Percentiles rank a stretch among this genome's conserved stretches.
phyloP scores from a whole-genome alignment of 2,329 filamentous ascomycete species.

The Neonectria hederae region DNA sequence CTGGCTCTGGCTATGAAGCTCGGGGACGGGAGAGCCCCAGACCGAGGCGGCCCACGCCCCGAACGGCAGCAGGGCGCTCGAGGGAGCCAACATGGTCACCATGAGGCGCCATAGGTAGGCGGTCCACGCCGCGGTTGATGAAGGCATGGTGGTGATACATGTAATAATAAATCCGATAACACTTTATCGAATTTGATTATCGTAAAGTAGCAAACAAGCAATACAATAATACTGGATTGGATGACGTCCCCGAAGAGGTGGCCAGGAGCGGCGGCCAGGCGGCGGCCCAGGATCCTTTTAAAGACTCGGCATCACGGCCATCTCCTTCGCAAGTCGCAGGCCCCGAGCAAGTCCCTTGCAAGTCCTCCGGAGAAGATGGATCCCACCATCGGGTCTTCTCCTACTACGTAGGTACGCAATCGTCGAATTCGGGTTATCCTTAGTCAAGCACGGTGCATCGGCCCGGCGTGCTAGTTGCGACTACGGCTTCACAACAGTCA shows the following conservation, averaged over 20 bases:
- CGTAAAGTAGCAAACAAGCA: too few species aligned
- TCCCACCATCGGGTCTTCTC: conserved; percentile 1
- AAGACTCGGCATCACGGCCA: conserved; percentile 38
- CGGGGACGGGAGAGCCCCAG: conserved; percentile 39
- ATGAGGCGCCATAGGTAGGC: conserved; percentile 37
- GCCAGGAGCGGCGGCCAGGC: conserved; percentile 24
- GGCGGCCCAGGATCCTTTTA: conserved; percentile 35
- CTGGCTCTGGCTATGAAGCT: conserved; percentile 33
- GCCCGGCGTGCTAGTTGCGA: conserved; percentile 31
- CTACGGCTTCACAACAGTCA: conserved; percentile 28
- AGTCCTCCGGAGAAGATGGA: conserved; percentile 14
- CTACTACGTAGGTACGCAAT: conserved; percentile 25
- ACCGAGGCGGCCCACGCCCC: conserved; percentile 40
- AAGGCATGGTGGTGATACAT: conserved; percentile 27
- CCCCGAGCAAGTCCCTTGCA: not conserved
- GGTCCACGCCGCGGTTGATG: conserved; percentile 34
- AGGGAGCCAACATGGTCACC: conserved; percentile 37
- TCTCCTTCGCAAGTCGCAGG: conserved; percentile 8
- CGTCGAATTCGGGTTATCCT: conserved; percentile 37
- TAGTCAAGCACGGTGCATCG: conserved; percentile 45
- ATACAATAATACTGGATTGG: conserved; percentile 1
- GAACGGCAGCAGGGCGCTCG: conserved; percentile 34
- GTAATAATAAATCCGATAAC: not conserved
- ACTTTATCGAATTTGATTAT: too few species aligned
- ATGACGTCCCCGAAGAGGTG: conserved; percentile 29